phyloP scores from a whole-genome alignment of 2,329 filamentous ascomycete genomes.

The Blumeria hordei region DNA sequence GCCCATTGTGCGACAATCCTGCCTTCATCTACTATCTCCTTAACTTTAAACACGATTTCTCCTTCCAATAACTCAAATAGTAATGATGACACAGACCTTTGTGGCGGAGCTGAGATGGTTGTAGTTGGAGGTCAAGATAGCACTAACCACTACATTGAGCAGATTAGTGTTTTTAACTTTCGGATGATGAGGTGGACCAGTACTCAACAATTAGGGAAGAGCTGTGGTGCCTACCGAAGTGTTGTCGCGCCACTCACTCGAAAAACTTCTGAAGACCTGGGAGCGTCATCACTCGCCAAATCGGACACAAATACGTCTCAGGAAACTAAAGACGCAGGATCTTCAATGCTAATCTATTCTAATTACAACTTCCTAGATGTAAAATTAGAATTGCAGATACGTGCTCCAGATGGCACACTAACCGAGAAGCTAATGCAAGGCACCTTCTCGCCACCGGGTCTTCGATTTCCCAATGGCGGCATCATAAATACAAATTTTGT shows the following conservation, averaged over 20 bases:
- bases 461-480: conserved; percentile 88
- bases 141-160: conserved; percentile 96
- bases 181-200: conserved; percentile 89
- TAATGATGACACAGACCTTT: conserved; percentile 48
- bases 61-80: conserved; percentile 79
- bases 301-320: conserved; percentile 20
- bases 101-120: conserved; percentile 87
- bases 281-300: conserved; percentile 23
- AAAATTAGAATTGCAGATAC: conserved; percentile 79
- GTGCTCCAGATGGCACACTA: conserved; percentile 59
- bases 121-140: conserved; percentile 92
- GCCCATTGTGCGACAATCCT: conserved; percentile 88
- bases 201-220: conserved; percentile 66
- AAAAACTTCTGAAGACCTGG: conserved; percentile 39
- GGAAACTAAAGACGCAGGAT: conserved; percentile 31
- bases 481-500: conserved; percentile 93
- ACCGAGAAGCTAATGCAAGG: conserved; percentile 77
- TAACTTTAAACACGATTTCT: conserved; percentile 63
- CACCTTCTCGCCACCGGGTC: conserved; percentile 64
- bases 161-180: conserved; percentile 95
- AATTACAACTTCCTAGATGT: conserved; percentile 98
- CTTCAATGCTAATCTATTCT: conserved; percentile 86
- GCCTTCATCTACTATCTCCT: conserved; percentile 55
- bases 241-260: conserved; percentile 68
- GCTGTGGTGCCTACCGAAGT: conserved; percentile 87